phyloP scores from a whole-genome alignment of 345 rosid species.

The Boechera retrofracta region DNA sequence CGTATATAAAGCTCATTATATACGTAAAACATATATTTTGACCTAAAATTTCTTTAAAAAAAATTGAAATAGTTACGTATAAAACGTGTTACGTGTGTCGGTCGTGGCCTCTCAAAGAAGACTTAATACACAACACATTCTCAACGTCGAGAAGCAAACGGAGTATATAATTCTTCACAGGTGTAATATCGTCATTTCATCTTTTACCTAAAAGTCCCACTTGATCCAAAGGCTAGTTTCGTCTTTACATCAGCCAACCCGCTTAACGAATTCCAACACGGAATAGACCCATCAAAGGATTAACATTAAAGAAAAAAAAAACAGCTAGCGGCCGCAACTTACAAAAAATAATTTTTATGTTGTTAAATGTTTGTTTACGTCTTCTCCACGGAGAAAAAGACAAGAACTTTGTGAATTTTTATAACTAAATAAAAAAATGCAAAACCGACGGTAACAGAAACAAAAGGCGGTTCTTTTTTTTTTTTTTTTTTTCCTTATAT shows the following conservation, averaged over 20 bases:
- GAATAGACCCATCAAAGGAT: slow-evolving; percentile 22
- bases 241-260: slow-evolving; percentile 3
- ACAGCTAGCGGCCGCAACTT: slow-evolving; percentile 39
- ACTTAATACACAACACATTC: not conserved
- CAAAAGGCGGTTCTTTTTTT: slow-evolving; percentile 43
- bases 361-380: slow-evolving; percentile 32
- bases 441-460: slow-evolving; percentile 35
- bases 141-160: not conserved
- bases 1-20: too few relatives aligned
- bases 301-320: not conserved
- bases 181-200: slow-evolving; percentile 18
- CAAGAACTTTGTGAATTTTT: not conserved
- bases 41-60: slow-evolving; percentile 5
- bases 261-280: slow-evolving; percentile 40
- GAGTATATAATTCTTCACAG: not conserved
- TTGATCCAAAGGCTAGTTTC: slow-evolving; percentile 17
- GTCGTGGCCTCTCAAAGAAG: slow-evolving; percentile 5
- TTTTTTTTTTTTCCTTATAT: not conserved
- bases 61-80: not conserved
- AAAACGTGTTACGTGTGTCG: slow-evolving; percentile 39
- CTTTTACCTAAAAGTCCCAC: not conserved
- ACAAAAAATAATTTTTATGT: not conserved
- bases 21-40: not conserved
- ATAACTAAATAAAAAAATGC: not conserved
- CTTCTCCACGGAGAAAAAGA: slow-evolving; percentile 39